phyloP scores from a whole-genome alignment of 805 yeast species.

The Ogataea methanolica region DNA sequence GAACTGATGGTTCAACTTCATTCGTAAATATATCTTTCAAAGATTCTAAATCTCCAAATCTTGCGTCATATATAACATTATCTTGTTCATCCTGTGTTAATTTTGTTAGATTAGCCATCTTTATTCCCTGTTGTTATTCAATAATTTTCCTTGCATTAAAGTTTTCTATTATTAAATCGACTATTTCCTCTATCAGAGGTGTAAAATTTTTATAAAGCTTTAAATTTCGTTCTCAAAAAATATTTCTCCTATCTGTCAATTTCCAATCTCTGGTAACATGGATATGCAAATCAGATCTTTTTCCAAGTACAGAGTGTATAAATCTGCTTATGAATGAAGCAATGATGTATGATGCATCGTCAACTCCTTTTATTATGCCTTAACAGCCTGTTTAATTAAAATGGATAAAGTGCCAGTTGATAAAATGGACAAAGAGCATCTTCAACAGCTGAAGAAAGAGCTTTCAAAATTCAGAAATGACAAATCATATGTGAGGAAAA shows the following conservation, averaged over 20 bases:
- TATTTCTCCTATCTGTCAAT: background rate
- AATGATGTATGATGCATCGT: no score
- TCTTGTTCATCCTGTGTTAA: slow-evolving; percentile 76
- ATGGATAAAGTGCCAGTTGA: slow-evolving; percentile 1
- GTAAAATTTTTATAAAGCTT: no score
- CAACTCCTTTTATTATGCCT: no score
- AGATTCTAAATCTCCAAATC: slow-evolving; percentile 82
- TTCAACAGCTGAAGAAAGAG: slow-evolving; percentile 19
- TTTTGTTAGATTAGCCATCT: slow-evolving; percentile 22
- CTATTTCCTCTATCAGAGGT: background rate
- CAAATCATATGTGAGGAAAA: slow-evolving; percentile 19
- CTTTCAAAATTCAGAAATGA: slow-evolving; percentile 20
- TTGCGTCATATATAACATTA: slow-evolving; percentile 74
- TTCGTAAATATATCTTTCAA: slow-evolving; percentile 63
- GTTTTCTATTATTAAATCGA: background rate
- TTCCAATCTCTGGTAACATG: background rate
- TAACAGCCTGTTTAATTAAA: background rate
- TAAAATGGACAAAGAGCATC: slow-evolving; percentile 6
- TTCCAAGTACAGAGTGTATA: background rate
- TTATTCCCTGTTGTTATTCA: background rate
- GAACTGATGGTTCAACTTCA: slow-evolving; percentile 39
- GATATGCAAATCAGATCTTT: background rate
- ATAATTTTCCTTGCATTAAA: no score
- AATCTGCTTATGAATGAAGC: background rate
- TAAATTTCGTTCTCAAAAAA: background rate